Evolutionary conservation across 208 protist genomes (phyloP).

Genomic region (Trypanosoma avium): DNA sequence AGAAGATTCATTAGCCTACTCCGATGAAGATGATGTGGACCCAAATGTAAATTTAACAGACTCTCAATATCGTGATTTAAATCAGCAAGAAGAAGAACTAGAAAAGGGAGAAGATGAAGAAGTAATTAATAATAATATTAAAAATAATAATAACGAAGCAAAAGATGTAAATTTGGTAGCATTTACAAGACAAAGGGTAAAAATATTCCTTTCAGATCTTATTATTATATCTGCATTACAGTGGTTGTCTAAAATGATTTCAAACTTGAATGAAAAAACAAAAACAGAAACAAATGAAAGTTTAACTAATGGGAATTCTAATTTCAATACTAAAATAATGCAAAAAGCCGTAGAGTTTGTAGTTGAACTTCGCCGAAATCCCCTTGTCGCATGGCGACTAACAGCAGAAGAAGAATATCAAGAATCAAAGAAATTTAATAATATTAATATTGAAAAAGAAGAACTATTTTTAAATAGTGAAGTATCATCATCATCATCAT

Average conservation of each 20-base stretch:
- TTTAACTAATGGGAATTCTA: background rate
- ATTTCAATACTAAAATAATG: background rate
- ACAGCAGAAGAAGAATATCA: constrained; percentile 14
- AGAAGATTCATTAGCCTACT: no score
- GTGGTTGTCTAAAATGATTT: constrained; percentile 30
- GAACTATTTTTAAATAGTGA: background rate
- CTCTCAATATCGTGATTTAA: no score
- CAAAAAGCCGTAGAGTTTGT: constrained; percentile 17
- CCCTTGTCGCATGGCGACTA: constrained; percentile 22
- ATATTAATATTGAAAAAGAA: background rate
- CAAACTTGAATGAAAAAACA: background rate
- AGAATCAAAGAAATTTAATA: background rate
- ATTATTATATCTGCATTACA: constrained; percentile 43
- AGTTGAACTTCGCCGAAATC: constrained; percentile 15
- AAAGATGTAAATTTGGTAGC: constrained; percentile 1
- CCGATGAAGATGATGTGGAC: no score
- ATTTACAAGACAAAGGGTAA: constrained; percentile 4
- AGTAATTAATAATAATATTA: constrained; percentile 1
- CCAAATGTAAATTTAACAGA: no score
- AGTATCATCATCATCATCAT: constrained; percentile 7
- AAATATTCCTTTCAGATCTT: constrained; percentile 32
- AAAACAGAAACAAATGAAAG: background rate
- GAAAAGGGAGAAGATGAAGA: constrained; percentile 19
- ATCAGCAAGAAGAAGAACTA: no score
- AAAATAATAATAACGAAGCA: constrained; percentile 3